Conservation (phyloP, 2,329 filamentous ascomycete species). For the Alternaria triticimaculans region DNA sequence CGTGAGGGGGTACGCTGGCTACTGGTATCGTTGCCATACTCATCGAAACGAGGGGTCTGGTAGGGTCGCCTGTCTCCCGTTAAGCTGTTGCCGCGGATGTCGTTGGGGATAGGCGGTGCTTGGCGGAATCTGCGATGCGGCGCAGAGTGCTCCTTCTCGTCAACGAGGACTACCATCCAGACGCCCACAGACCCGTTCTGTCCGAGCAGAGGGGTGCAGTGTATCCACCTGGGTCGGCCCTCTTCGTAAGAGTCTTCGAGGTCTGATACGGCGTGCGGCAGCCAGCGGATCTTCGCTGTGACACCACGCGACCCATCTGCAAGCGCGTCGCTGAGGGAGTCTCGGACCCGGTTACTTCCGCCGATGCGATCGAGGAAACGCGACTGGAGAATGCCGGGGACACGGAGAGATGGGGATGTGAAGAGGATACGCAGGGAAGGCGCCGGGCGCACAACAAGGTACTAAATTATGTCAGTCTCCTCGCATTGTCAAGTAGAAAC, state of each 20-base stretch:
- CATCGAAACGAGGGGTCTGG: conserved; percentile 6
- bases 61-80: not conserved
- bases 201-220: conserved; percentile 75
- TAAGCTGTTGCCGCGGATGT: conserved; percentile 26
- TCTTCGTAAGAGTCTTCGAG: conserved; percentile 58
- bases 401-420: conserved; percentile 57
- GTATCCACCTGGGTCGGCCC: conserved; percentile 75
- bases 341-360: conserved; percentile 59
- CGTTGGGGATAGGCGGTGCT: conserved; percentile 39
- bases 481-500: not conserved
- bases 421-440: conserved; percentile 59
- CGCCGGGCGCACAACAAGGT: conserved; percentile 56
- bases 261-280: conserved; percentile 47
- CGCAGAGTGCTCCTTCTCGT: conserved; percentile 53
- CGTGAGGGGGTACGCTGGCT: conserved; percentile 1
- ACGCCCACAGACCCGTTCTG: conserved; percentile 72
- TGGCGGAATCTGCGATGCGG: conserved; percentile 36
- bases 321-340: conserved; percentile 66
- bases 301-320: conserved; percentile 70
- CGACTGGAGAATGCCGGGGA: conserved; percentile 58
- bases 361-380: conserved; percentile 58
- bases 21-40: conserved; percentile 14
- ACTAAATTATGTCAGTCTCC: conserved; percentile 43
- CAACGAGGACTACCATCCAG: conserved; percentile 79
- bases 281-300: conserved; percentile 77